phyloP scores from a whole-genome alignment of 1,139 yeast genomes.

The Taiozyma onychis region DNA sequence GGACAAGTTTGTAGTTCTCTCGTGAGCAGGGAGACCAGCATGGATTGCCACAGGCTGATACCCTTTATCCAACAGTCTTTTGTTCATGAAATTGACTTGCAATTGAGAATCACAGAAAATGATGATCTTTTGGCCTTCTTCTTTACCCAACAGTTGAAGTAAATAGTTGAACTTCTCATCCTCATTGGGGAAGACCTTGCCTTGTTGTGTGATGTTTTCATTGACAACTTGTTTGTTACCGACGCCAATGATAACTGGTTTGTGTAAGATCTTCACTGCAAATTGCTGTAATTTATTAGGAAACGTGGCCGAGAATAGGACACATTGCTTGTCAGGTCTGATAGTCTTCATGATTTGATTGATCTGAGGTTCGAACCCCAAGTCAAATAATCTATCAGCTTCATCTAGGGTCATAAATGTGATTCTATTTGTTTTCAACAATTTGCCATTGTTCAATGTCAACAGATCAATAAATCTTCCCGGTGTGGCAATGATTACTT shows the following conservation, averaged over 20 bases:
- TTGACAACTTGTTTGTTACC: constrained; percentile 86
- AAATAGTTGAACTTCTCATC: constrained; percentile 50
- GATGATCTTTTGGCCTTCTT: constrained; percentile 51
- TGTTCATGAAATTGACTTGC: constrained; percentile 65
- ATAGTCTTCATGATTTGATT: constrained; percentile 71
- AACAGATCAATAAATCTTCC: constrained; percentile 89
- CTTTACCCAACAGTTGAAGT: constrained; percentile 44
- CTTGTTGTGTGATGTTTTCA: constrained; percentile 69
- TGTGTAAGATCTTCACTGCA: constrained; percentile 55
- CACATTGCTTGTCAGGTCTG: constrained; percentile 89
- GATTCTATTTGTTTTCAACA: constrained; percentile 61
- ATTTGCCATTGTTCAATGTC: constrained; percentile 78
- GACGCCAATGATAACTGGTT: constrained; percentile 73
- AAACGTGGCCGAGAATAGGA: constrained; percentile 90
- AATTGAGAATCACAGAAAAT: constrained; percentile 87
- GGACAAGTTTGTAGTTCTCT: constrained; percentile 69
- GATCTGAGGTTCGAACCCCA: constrained; percentile 98
- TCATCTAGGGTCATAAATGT: constrained; percentile 89
- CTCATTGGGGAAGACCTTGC: constrained; percentile 50
- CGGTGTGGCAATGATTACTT: constrained; percentile 89
- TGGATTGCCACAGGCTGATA: constrained; percentile 67
- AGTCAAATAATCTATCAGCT: constrained; percentile 94
- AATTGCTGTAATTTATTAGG: constrained; percentile 74
- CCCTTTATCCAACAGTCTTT: constrained; percentile 51
- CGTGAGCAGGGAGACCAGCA: constrained; percentile 89